Percentiles rank a stretch among this genome's conserved stretches.
These are phyloP conservation scores for Ceriops tagal DNA, from an alignment of 345 rosid genomes.

Conservation along the genomic window DNA sequence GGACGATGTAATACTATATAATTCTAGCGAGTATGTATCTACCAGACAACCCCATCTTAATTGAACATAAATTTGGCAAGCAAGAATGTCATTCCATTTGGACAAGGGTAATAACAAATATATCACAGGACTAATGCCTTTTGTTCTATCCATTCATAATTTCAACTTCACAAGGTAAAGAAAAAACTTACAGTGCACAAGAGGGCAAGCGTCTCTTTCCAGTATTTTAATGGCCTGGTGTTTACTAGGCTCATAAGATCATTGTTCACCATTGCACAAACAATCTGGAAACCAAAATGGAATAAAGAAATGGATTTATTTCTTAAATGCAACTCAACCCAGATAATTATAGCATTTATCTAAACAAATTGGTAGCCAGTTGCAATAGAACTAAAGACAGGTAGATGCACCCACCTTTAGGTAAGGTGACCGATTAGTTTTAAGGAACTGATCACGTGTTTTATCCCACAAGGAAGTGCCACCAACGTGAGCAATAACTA, in stretches of 20 bases:
- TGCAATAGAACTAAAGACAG: neutral
- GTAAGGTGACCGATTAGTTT: constrained; percentile 69
- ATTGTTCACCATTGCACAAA: constrained; percentile 92
- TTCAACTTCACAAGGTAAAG: neutral
- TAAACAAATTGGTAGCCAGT: constrained; percentile 2
- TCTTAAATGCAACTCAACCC: neutral
- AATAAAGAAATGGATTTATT: neutral
- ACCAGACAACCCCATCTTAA: too few relatives aligned
- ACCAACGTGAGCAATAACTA: constrained; percentile 95
- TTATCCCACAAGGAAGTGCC: constrained; percentile 87
- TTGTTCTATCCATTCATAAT: neutral
- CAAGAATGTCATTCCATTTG: too few relatives aligned
- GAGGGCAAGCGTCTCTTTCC: constrained; percentile 98
- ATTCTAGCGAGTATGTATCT: too few relatives aligned
- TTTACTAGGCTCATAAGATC: constrained; percentile 78
- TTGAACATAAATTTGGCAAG: too few relatives aligned
- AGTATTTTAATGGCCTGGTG: constrained; percentile 71
- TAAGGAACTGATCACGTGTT: constrained; percentile 82
- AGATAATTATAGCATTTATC: neutral
- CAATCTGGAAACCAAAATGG: constrained; percentile 51
- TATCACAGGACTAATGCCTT: neutral
- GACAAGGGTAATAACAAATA: too few relatives aligned
- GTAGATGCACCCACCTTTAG: constrained; percentile 51
- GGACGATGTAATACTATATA: too few relatives aligned
- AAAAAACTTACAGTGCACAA: constrained; percentile 75